phyloP scores from a whole-genome alignment of 768 basidiomycete genomes.

The Boletus tomentosulus region DNA sequence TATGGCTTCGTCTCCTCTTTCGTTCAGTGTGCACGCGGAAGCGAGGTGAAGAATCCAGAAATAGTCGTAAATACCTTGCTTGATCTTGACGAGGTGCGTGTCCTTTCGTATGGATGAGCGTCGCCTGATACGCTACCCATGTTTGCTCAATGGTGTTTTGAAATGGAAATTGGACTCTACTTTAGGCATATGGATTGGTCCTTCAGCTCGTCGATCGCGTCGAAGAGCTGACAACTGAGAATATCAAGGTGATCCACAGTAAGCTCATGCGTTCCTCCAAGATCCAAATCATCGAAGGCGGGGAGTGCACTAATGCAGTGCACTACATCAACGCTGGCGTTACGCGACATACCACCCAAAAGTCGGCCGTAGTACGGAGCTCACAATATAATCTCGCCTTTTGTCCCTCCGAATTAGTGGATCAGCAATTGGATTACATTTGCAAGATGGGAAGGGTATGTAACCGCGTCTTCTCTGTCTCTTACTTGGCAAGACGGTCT shows the following conservation, averaged over 20 bases:
- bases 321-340: conserved; percentile 28
- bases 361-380: conserved; percentile 29
- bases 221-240: conserved; percentile 26
- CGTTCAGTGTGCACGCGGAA: conserved; percentile 21
- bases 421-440: conserved; percentile 32
- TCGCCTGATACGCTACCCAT: neutral
- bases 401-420: conserved; percentile 28
- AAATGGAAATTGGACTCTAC: neutral
- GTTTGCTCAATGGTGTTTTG: neutral
- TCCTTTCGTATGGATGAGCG: neutral
- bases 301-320: conserved; percentile 7
- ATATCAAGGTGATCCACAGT: conserved; percentile 27
- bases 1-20: conserved; percentile 23
- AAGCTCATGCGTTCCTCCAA: conserved; percentile 32
- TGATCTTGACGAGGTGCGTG: conserved; percentile 26
- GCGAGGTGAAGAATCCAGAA: conserved; percentile 24
- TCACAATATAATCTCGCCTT: conserved; percentile 32
- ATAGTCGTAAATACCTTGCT: conserved; percentile 14
- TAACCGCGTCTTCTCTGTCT: neutral
- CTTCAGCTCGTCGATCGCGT: conserved; percentile 22
- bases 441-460: conserved; percentile 33
- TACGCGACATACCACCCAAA: conserved; percentile 27
- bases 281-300: conserved; percentile 19
- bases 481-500: neutral
- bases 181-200: conserved; percentile 24